Base-by-base conservation (phyloP, 1,284 basidiomycete genomes). In the Volvariella surrecta region DNA sequence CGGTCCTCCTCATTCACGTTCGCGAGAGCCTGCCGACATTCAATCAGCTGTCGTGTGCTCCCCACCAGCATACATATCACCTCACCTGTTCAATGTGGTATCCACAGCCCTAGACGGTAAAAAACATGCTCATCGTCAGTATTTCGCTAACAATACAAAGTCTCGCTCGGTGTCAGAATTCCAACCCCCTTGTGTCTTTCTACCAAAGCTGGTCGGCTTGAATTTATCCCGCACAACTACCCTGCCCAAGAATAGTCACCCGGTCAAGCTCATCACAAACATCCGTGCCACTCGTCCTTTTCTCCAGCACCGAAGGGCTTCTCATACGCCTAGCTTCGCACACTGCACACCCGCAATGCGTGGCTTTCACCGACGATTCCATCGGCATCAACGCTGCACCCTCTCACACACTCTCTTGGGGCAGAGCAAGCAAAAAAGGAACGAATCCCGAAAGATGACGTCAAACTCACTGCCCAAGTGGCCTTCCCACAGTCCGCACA, bases 401-500 rank as follows among this genome's bases (percentile, higher is more conserved):
- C 18, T 6, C 8, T 35, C 34, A 35, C 34, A 19, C 15, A 15
- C 15, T 35, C 34, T n/a, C 15, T 31, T 31, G 9, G 30, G 30
- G 15, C 30, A 31, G n/a, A 37, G 39, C 48, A 49, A 48, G 34
- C 28, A 37, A 35, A 15, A 35, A 6, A 35, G 34, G 34, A 8
- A 35, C 7, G 18, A 35, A 35, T 19, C n/a, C 18, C 15, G 34
- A 19, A 6, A 8, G 18, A 35, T 7, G n/a, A 16, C 7, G 18
- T 8, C 6, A 35, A 15, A 61, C 74, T 55, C 57, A 86, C 85
- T 66, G 60, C 69, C 83, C 83, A 88, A n/a, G 79, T 85, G 18
- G 66, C 78, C 69, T 86, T 87, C 40, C 71, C 71, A 59, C 83
- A 87, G 45, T 61, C 68, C 44, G 60, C 62, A 62, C 83, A 87